Evolutionary conservation across 2,329 filamentous ascomycete genomes (phyloP).

Genomic region (Claviceps quebecensis): DNA sequence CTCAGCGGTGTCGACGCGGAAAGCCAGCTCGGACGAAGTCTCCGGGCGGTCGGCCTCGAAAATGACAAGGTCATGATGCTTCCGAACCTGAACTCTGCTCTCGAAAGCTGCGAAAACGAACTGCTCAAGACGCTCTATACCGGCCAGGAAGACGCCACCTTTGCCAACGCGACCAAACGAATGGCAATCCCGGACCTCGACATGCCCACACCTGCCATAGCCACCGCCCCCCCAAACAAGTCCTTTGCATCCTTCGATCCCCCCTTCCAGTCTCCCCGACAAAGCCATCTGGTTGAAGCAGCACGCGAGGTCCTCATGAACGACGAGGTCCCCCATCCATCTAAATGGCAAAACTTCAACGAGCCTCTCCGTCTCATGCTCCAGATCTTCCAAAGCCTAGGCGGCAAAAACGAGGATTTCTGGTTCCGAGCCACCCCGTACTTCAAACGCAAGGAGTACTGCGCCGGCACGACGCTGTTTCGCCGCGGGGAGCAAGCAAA

Average conservation of each 20-base stretch:
- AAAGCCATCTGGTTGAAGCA: conserved; percentile 61
- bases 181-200: conserved; percentile 30
- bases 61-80: conserved; percentile 67
- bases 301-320: conserved; percentile 63
- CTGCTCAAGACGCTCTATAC: conserved; percentile 69
- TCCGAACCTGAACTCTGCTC: conserved; percentile 77
- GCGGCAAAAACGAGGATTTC: conserved; percentile 79
- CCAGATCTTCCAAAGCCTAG: conserved; percentile 87
- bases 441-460: conserved; percentile 56
- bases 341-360: conserved; percentile 73
- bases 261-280: conserved; percentile 64
- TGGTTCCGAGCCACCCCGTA: conserved; percentile 73
- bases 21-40: conserved; percentile 59
- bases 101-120: conserved; percentile 92
- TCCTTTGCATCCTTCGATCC: conserved; percentile 23
- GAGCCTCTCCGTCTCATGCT: conserved; percentile 85
- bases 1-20: conserved; percentile 70
- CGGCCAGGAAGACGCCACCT: conserved; percentile 46
- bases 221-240: conserved; percentile 6
- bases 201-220: conserved; percentile 25
- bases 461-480: conserved; percentile 62
- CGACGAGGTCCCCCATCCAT: conserved; percentile 41
- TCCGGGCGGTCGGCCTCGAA: conserved; percentile 73
- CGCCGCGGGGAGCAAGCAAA: conserved; percentile 60
- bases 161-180: conserved; percentile 29